phyloP scores from a whole-genome alignment of 805 yeast genomes.

The Schizosaccharomyces osmophilus region DNA sequence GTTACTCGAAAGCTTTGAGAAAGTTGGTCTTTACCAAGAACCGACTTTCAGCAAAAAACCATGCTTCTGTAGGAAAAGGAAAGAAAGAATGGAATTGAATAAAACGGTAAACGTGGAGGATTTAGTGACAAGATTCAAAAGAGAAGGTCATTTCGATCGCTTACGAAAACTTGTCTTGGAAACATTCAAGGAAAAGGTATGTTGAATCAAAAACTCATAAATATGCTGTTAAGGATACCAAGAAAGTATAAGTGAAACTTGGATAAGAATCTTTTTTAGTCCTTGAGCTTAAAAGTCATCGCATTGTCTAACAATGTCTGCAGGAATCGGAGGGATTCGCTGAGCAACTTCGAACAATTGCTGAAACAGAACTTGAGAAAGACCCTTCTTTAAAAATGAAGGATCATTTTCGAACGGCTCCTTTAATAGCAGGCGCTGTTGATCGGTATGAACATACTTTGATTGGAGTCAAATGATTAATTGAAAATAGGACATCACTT shows the following conservation, averaged over 20 bases:
- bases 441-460: not conserved
- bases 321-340: not conserved
- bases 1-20: no score
- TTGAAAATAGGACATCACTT: not conserved
- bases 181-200: slow-evolving; percentile 8
- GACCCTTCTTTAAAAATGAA: not conserved
- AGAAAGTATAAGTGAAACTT: no score
- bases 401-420: not conserved
- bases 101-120: slow-evolving; percentile 11
- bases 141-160: slow-evolving; percentile 9
- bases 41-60: no score
- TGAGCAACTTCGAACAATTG: not conserved
- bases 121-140: slow-evolving; percentile 7
- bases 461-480: no score
- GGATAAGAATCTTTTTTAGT: no score
- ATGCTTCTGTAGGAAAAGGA: no score
- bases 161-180: slow-evolving; percentile 6
- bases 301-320: not conserved
- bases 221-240: no score
- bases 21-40: no score
- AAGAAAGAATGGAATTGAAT: not conserved
- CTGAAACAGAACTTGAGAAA: not conserved
- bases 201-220: not conserved
- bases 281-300: not conserved
- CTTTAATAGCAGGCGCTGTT: not conserved